These are phyloP conservation scores for Penicillium sumatraense DNA, from an alignment of 2,329 filamentous ascomycete genomes.

Conservation along the genomic window DNA sequence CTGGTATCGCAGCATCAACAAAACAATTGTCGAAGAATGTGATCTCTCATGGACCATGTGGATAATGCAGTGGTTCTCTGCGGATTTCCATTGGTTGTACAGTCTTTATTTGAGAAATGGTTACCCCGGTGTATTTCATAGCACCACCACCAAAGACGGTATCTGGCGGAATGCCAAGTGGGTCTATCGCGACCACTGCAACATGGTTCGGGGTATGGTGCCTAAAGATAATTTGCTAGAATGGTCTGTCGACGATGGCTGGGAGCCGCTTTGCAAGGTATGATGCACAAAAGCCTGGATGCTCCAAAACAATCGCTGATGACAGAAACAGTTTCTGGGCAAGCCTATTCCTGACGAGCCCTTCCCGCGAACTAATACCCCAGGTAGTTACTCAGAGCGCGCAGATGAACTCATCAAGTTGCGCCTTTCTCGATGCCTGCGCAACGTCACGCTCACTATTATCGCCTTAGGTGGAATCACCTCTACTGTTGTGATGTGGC, in stretches of 20 bases:
- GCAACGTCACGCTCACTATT: background rate
- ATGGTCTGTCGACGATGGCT: conserved; percentile 33
- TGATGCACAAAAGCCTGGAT: background rate
- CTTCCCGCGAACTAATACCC: conserved; percentile 3
- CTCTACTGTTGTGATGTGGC: conserved; percentile 5
- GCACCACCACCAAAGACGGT: background rate
- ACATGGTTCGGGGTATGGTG: conserved; percentile 30
- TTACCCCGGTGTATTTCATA: conserved; percentile 15
- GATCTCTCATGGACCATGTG: conserved; percentile 12
- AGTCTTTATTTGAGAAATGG: conserved; percentile 9
- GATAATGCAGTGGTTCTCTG: conserved; percentile 11
- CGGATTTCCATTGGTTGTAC: conserved; percentile 16
- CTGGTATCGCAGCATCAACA: conserved; percentile 33
- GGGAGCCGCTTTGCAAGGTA: conserved; percentile 30
- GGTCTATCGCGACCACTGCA: conserved; percentile 29
- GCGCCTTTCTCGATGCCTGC: background rate
- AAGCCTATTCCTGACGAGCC: conserved; percentile 5
- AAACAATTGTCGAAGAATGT: conserved; percentile 11
- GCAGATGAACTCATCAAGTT: background rate
- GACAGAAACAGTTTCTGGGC: conserved; percentile 1
- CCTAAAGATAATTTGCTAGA: conserved; percentile 27
- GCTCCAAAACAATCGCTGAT: background rate
- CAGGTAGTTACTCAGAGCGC: background rate
- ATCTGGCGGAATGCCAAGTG: conserved; percentile 20
- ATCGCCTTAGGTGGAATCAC: conserved; percentile 7